phyloP scores from a whole-genome alignment of 1,139 yeast species.

The Zhuliangozyma parablackwelliae region DNA sequence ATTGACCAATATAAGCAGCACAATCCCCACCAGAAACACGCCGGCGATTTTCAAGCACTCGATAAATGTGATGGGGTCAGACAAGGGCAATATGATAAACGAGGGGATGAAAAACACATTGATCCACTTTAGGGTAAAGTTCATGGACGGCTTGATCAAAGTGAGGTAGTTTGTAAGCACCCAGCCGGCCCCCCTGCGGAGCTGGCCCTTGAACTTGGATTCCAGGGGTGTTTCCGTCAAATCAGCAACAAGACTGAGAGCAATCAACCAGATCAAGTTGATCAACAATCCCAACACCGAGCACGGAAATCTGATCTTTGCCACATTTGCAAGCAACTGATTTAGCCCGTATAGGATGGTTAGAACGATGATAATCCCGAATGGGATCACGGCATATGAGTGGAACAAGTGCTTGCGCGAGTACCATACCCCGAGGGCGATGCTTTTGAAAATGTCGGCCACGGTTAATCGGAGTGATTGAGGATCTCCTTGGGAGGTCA shows the following conservation, averaged over 20 bases:
- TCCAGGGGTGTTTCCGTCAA: constrained; percentile 4
- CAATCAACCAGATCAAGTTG: constrained; percentile 47
- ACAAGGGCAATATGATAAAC: constrained; percentile 65
- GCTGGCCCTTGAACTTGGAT: constrained; percentile 7
- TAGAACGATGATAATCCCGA: constrained; percentile 30
- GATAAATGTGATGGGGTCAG: constrained; percentile 56
- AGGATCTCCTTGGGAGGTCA: too few relatives aligned
- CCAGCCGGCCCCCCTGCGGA: constrained; percentile 28
- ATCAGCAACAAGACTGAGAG: constrained; percentile 21
- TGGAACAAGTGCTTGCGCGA: constrained; percentile 28
- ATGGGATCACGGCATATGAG: constrained; percentile 33
- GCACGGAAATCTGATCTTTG: constrained; percentile 62
- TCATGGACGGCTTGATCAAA: constrained; percentile 59
- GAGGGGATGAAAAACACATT: constrained; percentile 76
- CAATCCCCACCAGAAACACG: constrained; percentile 63
- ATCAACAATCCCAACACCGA: constrained; percentile 75
- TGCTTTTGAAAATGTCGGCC: neutral
- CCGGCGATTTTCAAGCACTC: constrained; percentile 75
- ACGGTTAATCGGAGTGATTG: too few relatives aligned
- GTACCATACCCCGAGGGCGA: constrained; percentile 22
- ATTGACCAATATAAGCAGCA: constrained; percentile 45
- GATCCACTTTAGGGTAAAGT: constrained; percentile 72
- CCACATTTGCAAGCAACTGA: constrained; percentile 41
- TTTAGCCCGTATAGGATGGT: constrained; percentile 61
- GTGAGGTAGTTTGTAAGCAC: constrained; percentile 39